Evolutionary conservation across 1,139 yeast genomes (phyloP).

Genomic region (Suhomyces terraborum): DNA sequence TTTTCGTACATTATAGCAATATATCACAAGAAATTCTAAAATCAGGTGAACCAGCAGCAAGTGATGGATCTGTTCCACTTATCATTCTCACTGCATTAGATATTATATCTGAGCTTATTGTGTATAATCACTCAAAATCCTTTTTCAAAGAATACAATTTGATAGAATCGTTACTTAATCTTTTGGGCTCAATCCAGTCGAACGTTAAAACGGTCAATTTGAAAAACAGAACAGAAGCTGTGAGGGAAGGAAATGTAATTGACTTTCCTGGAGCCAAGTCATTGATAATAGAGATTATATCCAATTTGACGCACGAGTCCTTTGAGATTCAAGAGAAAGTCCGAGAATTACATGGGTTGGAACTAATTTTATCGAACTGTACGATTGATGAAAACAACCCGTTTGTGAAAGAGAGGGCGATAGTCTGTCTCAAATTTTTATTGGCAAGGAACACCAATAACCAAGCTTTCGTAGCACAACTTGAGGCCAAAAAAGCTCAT

Average conservation of each 20-base stretch:
- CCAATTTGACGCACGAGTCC: slow-evolving; percentile 55
- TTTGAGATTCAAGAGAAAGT: slow-evolving; percentile 64
- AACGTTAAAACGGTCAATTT: slow-evolving; percentile 32
- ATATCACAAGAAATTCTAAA: slow-evolving; percentile 7
- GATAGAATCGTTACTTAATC: slow-evolving; percentile 42
- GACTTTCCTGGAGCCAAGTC: slow-evolving; percentile 56
- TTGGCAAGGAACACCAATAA: slow-evolving; percentile 64
- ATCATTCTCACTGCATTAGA: slow-evolving; percentile 36
- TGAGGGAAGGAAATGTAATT: not conserved
- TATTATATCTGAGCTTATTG: slow-evolving; percentile 52
- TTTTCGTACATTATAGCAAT: slow-evolving; percentile 28
- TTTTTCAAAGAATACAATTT: slow-evolving; percentile 55
- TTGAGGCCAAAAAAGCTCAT: slow-evolving; percentile 41
- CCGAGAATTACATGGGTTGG: slow-evolving; percentile 68
- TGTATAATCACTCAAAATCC: slow-evolving; percentile 53
- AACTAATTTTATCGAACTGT: slow-evolving; percentile 75
- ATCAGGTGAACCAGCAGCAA: not conserved
- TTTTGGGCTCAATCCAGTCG: slow-evolving; percentile 52
- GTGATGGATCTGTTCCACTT: slow-evolving; percentile 2
- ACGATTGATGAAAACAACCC: slow-evolving; percentile 88
- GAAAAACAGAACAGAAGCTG: slow-evolving; percentile 14
- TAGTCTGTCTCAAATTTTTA: slow-evolving; percentile 71
- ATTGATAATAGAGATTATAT: slow-evolving; percentile 59
- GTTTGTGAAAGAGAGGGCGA: slow-evolving; percentile 80
- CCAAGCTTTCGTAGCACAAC: slow-evolving; percentile 67